Evolutionary conservation across 805 yeast genomes (phyloP), one percentile per base, ranked within the genome.

Genomic region (Sugiyamaella valdiviana): DNA sequence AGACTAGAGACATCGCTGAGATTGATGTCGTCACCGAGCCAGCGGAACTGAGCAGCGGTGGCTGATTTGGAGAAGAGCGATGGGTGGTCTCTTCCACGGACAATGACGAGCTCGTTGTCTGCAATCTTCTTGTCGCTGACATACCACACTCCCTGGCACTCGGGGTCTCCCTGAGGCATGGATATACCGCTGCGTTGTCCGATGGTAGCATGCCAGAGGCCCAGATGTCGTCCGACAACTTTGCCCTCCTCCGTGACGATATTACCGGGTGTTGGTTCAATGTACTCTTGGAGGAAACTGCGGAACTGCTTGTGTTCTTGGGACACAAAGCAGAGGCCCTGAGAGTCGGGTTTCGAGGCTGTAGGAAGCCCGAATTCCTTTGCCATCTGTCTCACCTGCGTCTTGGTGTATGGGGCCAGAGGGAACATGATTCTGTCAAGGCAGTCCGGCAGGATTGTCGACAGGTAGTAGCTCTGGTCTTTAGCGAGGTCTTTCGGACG

Each of bases 161-260:
- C 62, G 0, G 90, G 90, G 55, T 84, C 82, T 0, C 90, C 91
- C 63, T 93, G 98, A 0, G 97, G 97, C 85, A 91, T 77, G 0
- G 87, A 75, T 1, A 89, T 66, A 2, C 90, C 80, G 15, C 83
- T 75, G 53, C 82, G 78, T 66, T 93, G 98, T 0, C 99, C 99
- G 19, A 91, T 79, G 0, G 99, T 93, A n/a, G 87, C 91, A 42
- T 85, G 80, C 98, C 98, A 93, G 7, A 93, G 63, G 0, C 99
- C 99, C 22, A 75, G 68, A 64, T 93, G 99, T 42, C 64, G 58
- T 0, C 96, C 98, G 79, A 93, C 88, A 0, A 79, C 72, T 45
- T 67, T 69, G 3, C 95, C 95, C 48, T 79, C 83, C 49, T 75
- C 78, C 0, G 90, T 83, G n/a, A 87, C 73, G 6, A 93, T 79